Evolutionary conservation across 1,284 basidiomycete genomes (phyloP), one percentile per base, ranked within the genome.

Genomic region (Puccinia novopanici): DNA sequence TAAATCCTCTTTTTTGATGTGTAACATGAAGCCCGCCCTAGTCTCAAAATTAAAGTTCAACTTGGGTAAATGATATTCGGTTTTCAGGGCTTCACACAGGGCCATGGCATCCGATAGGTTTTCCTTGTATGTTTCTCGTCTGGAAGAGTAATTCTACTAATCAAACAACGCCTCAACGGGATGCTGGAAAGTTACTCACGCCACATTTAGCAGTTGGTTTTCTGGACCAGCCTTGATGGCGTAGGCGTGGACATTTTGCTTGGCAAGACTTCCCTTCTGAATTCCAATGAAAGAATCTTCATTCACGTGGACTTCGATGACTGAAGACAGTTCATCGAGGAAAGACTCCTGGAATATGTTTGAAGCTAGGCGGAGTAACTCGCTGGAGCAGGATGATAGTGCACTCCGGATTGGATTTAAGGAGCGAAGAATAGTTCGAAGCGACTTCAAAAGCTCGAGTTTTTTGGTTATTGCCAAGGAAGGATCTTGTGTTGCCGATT

Each of bases 21-120:
- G 82, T 48, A 45, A 67, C 54, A 68, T 84, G 81, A 19, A 84
- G 76, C n/a, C 72, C 82, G 37, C 81, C 82, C 45, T n/a, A 59
- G 55, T 81, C 19, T 74, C 65, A 57, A 82, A 82, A 15, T 72
- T 54, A 10, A 82, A 52, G n/a, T 59, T 9, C 24, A 84, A n/a
- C 10, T 52, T n/a, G 19, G 83, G 82, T 63, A 84, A 42, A 6
- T 65, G 71, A 40, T 81, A 65, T 12, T 65, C 17, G 24, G 30
- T 22, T 22, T 70, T 67, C 37, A 83, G 40, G 10, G 59, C 45
- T 40, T 84, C 83, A 34, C 67, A 48, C 17, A 80, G 74, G 10
- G 83, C 79, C 57, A 82, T 57, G 3, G 80, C 82, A 67, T 84
- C 83, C 30, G 68, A 76, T 5, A 83, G n/a, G 65, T 83, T 83